Base-by-base conservation (phyloP, 495 filamentous ascomycete species). In the Baudoinia panamericana region DNA sequence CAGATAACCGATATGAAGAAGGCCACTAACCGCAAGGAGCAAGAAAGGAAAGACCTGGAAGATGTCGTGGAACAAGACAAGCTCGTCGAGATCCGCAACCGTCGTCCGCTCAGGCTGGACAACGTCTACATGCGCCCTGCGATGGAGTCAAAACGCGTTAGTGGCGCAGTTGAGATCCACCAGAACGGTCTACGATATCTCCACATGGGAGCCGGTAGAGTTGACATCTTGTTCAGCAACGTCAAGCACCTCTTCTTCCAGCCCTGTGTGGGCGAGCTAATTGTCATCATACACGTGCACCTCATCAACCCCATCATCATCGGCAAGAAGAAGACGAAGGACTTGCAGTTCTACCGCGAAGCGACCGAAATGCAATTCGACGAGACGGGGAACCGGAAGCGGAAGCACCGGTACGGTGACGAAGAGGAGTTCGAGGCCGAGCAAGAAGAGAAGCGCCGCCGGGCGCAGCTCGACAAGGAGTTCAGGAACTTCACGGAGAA, bases 21-120 rank as follows among this genome's bases (percentile, higher is more conserved):
- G 60, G 80, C 81, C 49, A 76, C 84, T 2, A 71, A 83, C 25
- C 83, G 92, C 53, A 77, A 80, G 46, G 92, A 96, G 56, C 85
- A 95, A 55, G 90, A 99, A 59, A 94, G 94, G 70, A 99, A 99
- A 60, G 87, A 99, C 50, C 76, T 99, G 80, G 92, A 96, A 56
- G 92, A 96, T 67, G 92, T 99, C n/a, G 85, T 99, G 3, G 93
- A 96, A 60, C 92, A 96, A 59, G 92, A 96, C 51, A 96, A 96
- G 64, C 74, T 99, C 15, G 62, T 87, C 48, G 86, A 94, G 62
- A 82, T 61, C 15, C 60, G 56, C 43, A 56, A 88, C 64, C 84
- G 87, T 26, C 84, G 87, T 37, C 88, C 90, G 20, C 73, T 75
- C 43, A 76, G 80, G 33, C 71, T 96, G 43, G 83, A 88, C 35